Evolutionary conservation across 2,329 filamentous ascomycete genomes (phyloP).

Genomic region (Pseudogymnoascus sp.): DNA sequence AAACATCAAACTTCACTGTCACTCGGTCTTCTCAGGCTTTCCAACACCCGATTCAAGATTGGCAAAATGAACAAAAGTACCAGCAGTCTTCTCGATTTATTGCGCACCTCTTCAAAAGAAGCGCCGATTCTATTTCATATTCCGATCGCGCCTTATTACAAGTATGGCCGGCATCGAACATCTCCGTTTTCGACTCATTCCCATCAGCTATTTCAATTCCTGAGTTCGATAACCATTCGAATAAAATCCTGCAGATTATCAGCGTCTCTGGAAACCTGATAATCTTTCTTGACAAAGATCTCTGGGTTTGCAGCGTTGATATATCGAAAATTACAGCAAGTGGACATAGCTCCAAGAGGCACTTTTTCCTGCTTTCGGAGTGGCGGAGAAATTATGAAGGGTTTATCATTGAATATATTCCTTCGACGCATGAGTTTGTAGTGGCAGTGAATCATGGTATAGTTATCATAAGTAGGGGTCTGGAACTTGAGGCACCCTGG

Average conservation of each 20-base stretch:
- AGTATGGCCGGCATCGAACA: not conserved
- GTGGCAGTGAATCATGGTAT: constrained; percentile 15
- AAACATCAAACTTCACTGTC: not conserved
- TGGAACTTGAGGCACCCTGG: constrained; percentile 16
- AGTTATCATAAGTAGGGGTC: constrained; percentile 15
- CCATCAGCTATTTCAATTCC: not conserved
- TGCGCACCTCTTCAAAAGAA: not conserved
- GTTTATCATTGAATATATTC: constrained; percentile 15
- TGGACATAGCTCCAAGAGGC: constrained; percentile 8
- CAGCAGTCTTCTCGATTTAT: not conserved
- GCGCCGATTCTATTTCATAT: not conserved
- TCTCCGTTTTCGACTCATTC: not conserved
- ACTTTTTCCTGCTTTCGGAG: constrained; percentile 19
- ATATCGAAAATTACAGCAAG: not conserved
- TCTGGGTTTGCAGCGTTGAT: constrained; percentile 26
- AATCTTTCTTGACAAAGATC: constrained; percentile 22
- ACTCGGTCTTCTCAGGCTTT: not conserved
- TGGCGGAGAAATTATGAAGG: constrained; percentile 14
- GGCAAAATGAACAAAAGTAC: not conserved
- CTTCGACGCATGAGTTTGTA: constrained; percentile 15
- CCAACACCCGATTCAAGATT: not conserved
- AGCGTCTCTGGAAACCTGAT: constrained; percentile 14
- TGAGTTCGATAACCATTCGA: not conserved
- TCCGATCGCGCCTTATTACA: not conserved
- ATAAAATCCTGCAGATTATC: constrained; percentile 15